Base-by-base conservation (phyloP, 306 rosid genomes). In the Astragalus glycyphyllos region DNA sequence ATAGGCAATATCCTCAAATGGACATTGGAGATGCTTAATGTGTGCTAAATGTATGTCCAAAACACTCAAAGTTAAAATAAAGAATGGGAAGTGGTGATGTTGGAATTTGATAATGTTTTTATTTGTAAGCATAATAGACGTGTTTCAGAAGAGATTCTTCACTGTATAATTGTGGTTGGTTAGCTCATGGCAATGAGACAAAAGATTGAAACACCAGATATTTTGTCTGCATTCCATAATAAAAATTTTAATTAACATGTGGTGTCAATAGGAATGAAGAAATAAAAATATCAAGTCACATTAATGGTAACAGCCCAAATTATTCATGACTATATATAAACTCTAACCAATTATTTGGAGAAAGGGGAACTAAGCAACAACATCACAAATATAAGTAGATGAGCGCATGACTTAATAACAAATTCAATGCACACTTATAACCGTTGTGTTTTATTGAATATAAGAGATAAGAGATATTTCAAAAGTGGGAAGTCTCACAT, bases 261-360 rank as follows among this genome's bases (percentile, higher is more conserved):
- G 40, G 29, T 46, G 58, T 45, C 41, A 68, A 34, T 68, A 58
- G 50, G 42, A 70, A 14, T n/a, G n/a, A 13, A 11, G 54, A 1
- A 26, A 20, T 23, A 64, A 38, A 48, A 55, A 77, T 51, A 11
- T 42, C 17, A 42, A 13, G 58, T 6, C 51, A 56, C 29, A 10
- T 35, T 7, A 45, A 71, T 11, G 31, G 54, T 29, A 14, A 55
- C 12, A 53, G 20, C 20, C 40, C 13, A 65, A 45, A 65, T 34
- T 11, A 60, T 61, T 60, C 26, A 11, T 46, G 26, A 31, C 48
- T n/a, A n/a, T n/a, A n/a, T 16, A 16, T 2, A 40, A 81, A 29
- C 31, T 57, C 34, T 29, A 72, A 66, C 65, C 49, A 26, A 48
- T 62, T 63, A 53, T 54, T 48, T 47, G 53, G n/a, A 56, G 58